Conservation (phyloP, 2,329 filamentous ascomycete species). For the Fusarium sp. region DNA sequence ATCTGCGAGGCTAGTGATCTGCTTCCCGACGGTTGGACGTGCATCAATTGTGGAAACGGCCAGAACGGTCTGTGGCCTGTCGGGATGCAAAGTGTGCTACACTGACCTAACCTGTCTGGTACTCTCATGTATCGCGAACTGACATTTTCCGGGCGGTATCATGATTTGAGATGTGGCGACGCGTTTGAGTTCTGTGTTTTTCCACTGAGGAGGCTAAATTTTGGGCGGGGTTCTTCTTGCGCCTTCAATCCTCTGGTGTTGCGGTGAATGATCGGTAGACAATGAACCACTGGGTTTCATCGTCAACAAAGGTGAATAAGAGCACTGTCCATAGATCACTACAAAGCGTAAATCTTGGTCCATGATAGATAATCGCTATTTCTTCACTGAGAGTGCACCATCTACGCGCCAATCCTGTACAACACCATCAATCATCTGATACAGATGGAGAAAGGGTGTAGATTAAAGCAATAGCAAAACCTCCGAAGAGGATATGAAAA, state of each 20-base stretch:
- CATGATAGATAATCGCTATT: neutral
- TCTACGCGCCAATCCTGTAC: accelerated
- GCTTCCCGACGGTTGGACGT: neutral
- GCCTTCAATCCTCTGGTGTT: too few relatives aligned
- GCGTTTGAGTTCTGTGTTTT: neutral
- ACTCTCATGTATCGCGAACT: accelerated
- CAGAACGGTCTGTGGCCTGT: too few relatives aligned
- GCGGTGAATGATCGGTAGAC: neutral
- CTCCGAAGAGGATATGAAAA: accelerated
- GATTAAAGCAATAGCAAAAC: accelerated
- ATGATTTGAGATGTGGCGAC: accelerated
- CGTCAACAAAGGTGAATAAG: neutral
- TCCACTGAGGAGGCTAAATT: neutral
- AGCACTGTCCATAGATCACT: accelerated
- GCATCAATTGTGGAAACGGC: neutral
- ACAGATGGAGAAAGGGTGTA: accelerated
- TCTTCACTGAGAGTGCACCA: too few relatives aligned
- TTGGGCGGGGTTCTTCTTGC: too few relatives aligned
- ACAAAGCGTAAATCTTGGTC: too few relatives aligned
- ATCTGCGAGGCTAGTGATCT: neutral
- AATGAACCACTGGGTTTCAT: accelerated
- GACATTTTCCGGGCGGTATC: accelerated
- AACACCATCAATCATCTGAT: accelerated
- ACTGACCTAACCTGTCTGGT: too few relatives aligned
- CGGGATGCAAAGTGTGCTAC: neutral